Evolutionary conservation across 345 rosid species (phyloP).

Genomic region (Aurinia saxatilis): DNA sequence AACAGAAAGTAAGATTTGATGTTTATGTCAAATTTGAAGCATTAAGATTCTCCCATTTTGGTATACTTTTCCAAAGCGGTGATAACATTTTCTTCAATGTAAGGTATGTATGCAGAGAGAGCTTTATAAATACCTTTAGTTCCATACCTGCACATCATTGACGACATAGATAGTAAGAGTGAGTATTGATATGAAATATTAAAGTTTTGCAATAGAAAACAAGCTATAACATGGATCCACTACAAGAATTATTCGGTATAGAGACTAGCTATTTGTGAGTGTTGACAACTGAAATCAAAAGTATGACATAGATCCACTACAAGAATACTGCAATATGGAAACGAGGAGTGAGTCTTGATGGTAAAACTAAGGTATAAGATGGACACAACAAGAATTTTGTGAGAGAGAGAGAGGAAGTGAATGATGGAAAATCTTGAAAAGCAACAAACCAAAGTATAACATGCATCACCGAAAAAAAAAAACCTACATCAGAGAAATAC

Average conservation of each 20-base stretch:
- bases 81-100: slow-evolving; percentile 42
- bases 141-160: slow-evolving; percentile 52
- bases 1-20: too few relatives aligned
- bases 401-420: background rate
- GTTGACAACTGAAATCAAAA: too few relatives aligned
- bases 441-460: background rate
- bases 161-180: background rate
- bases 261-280: too few relatives aligned
- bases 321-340: background rate
- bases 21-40: too few relatives aligned
- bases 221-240: background rate
- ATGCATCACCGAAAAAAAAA: background rate
- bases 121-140: slow-evolving; percentile 60
- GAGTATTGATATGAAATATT: background rate
- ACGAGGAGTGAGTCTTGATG: background rate
- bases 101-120: slow-evolving; percentile 35
- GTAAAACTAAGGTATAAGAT: background rate
- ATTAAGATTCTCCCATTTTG: slow-evolving; percentile 43
- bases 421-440: too few relatives aligned
- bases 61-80: slow-evolving; percentile 58
- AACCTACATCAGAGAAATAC: background rate
- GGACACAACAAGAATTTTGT: background rate
- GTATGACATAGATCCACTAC: too few relatives aligned
- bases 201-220: background rate
- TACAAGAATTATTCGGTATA: too few relatives aligned